Evolutionary conservation across 1,284 basidiomycete genomes (phyloP), one percentile per base, ranked within the genome.

Genomic region (Cutaneotrichosporon cutaneum): DNA sequence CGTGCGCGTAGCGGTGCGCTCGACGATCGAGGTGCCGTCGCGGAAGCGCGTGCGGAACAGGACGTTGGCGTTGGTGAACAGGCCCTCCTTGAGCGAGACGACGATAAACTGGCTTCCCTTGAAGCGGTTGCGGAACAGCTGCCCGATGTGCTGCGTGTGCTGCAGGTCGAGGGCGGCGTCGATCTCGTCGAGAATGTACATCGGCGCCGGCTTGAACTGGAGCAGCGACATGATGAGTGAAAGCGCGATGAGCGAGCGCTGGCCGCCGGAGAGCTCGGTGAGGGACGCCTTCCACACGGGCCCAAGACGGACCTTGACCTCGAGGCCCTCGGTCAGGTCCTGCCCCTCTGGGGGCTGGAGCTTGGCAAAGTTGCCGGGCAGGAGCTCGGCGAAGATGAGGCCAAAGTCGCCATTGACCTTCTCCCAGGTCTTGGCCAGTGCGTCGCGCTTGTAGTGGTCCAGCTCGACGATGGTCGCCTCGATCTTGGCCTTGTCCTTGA

Each of bases 141-240:
- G 92, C 26, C 95, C 95, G 65, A 99, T 97, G 79, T 98, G 92
- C 73, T 96, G 90, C 9, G 95, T 98, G 74, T 98, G 94, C 53
- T 92, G 94, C 24, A 98, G 82, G 81, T 99, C 95, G 50, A 97
- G 85, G 6, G 94, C 94, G 0, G 94, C 93, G 79, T 98, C 94
- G 70, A 99, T 96, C 81, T 99, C 96, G 81, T 99, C 96, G 24
- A 99, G 85, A 74, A 99, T 98, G 79, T 99, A 98, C 92, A 99
- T 95, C 0, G 94, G 96, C n/a, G 95, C 94, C 2, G 95, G 94
- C 77, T 98, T 97, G 85, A 98, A 98, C 79, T 98, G 94, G 36
- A 99, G 85, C 44, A 99, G 85, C 0, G 94, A 90, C 94, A 99
- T 95, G 83, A 99, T 98, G 54, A 99, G 84, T 11, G 93, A 96